Percentiles rank a stretch among this genome's conserved stretches.
These are phyloP conservation scores for Coriolopsis trogii DNA, from an alignment of 1,284 basidiomycete genomes.

Conservation along the genomic window DNA sequence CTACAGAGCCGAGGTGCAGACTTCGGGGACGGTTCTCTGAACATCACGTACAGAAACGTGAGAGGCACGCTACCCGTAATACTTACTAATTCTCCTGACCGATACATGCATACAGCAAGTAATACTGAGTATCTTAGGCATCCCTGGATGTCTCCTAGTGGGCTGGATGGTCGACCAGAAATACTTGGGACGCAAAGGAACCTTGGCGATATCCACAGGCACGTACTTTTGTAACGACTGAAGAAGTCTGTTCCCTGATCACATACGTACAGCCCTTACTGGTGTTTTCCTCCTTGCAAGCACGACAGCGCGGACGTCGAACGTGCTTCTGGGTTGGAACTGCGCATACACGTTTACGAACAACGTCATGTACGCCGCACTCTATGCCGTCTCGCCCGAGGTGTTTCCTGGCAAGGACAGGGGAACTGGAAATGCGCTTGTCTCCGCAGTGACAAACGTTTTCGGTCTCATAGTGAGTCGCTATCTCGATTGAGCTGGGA, in stretches of 20 bases:
- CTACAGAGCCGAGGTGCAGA: conserved; percentile 60
- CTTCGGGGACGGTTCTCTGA: conserved; percentile 63
- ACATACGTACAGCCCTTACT: conserved; percentile 57
- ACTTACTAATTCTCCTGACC: not conserved
- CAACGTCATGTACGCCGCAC: conserved; percentile 75
- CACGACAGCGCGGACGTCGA: conserved; percentile 65
- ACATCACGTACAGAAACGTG: conserved; percentile 72
- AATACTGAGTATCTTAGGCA: conserved; percentile 67
- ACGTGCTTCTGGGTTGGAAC: conserved; percentile 72
- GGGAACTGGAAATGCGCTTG: conserved; percentile 73
- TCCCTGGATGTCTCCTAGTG: conserved; percentile 67
- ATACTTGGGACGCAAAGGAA: conserved; percentile 61
- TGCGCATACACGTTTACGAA: conserved; percentile 66
- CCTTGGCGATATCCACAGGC: conserved; percentile 62
- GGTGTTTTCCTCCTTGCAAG: conserved; percentile 70
- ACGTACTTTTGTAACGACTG: too few relatives aligned
- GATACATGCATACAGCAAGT: conserved; percentile 50
- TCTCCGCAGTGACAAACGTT: conserved; percentile 59
- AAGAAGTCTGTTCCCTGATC: too few relatives aligned
- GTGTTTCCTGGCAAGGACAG: conserved; percentile 73
- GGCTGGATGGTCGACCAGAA: conserved; percentile 65
- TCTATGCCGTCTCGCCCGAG: conserved; percentile 70
- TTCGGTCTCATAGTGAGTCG: conserved; percentile 62
- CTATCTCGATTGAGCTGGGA: not conserved
- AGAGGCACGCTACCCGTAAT: conserved; percentile 21